Evolutionary conservation across 306 rosid genomes (phyloP).

Genomic region (Fragaria vesca): DNA sequence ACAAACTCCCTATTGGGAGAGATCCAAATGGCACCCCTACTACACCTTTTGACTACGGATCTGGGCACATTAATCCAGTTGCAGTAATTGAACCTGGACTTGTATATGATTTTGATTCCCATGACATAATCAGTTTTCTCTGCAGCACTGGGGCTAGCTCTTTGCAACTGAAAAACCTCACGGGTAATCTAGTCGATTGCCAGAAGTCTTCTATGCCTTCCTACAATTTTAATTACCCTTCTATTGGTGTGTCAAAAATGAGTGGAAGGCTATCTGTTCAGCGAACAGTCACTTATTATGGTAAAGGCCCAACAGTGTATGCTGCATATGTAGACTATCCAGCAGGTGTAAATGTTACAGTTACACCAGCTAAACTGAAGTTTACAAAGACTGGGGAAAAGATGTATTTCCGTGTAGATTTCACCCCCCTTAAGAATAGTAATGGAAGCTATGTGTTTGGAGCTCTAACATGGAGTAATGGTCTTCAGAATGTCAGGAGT

Average conservation of each 20-base stretch:
- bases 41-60: slow-evolving; percentile 60
- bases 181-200: slow-evolving; percentile 39
- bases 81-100: slow-evolving; percentile 61
- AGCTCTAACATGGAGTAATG: slow-evolving; percentile 64
- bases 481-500: slow-evolving; percentile 55
- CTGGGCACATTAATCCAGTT: slow-evolving; percentile 58
- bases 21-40: slow-evolving; percentile 65
- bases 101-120: slow-evolving; percentile 51
- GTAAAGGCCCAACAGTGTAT: slow-evolving; percentile 43
- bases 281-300: slow-evolving; percentile 54
- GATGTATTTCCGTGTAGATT: slow-evolving; percentile 42
- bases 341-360: slow-evolving; percentile 44
- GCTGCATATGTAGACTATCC: slow-evolving; percentile 49
- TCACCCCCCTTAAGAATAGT: slow-evolving; percentile 45
- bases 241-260: slow-evolving; percentile 63
- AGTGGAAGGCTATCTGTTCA: slow-evolving; percentile 60
- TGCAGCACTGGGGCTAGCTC: slow-evolving; percentile 58
- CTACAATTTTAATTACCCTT: slow-evolving; percentile 69
- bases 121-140: slow-evolving; percentile 56
- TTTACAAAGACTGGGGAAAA: slow-evolving; percentile 41
- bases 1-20: slow-evolving; percentile 39
- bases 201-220: slow-evolving; percentile 40
- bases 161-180: slow-evolving; percentile 57
- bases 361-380: slow-evolving; percentile 39
- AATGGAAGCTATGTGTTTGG: slow-evolving; percentile 72